Base-by-base conservation (phyloP, 2,329 filamentous ascomycete genomes). In the Alternaria triticimaculans region DNA sequence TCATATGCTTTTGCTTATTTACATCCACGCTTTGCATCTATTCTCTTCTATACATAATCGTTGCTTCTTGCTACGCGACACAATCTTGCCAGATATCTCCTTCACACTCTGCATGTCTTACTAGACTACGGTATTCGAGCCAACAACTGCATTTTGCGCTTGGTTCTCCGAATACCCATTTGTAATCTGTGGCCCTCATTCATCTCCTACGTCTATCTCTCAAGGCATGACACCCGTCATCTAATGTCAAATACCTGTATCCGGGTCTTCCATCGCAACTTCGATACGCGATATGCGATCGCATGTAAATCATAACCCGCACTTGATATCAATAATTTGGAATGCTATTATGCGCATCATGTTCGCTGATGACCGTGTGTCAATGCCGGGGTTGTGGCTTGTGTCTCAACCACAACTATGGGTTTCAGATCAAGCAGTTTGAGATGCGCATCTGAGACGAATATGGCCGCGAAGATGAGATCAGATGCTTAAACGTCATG, bases 391-490 rank as follows among this genome's bases (percentile, higher is more conserved):
- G 46, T 44, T 43, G 26, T 62, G 30, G 28, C 49, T 15, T 53
- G 8, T 37, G 60, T 62, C 55, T 62, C 60, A 62, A 43, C 12
- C 11, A 41, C 33, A 30, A 15, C 49, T 33, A 41, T 41, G 30
- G 48, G 60, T 59, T 62, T 62, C 60, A 59, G 55, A 59, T 62
- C 41, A 49, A 46, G 55, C 53, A 49, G 28, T 59, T 25, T 18
- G 10, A 43, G 37, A 37, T 28, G 49, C 26, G 15, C 14, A 46
- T 56, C 25, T 50, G 49, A 57, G 55, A 59, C 48, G 37, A 23
- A 12, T 33, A 41, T 53, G 20, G 49, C 49, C 49, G 49, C 49
- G 49, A 12, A 21, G 33, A 53, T 53, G 20, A 25, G 30, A 21
- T 23, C 43, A 11, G 20, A 53, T 37, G 21, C 10, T 14, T 14